Base-by-base conservation (phyloP, 1,139 yeast genomes). In the Arxiozyma slooffiae region DNA sequence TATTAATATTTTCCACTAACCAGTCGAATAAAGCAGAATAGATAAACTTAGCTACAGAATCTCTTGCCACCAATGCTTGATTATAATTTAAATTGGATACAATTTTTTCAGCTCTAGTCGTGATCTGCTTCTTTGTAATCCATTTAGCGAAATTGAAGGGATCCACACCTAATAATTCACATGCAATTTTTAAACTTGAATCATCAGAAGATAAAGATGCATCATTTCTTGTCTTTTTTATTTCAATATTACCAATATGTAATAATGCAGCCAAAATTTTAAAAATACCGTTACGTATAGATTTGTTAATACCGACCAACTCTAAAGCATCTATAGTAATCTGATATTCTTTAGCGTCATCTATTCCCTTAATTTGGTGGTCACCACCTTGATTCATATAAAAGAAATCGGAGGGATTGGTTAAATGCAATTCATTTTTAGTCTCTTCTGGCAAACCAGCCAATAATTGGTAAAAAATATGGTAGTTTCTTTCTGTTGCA, bases 1-100 rank as follows among this genome's bases (percentile, higher is more conserved):
- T 68, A 67, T 94, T 94, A 60, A 90, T 87, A 57, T 82, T 81
- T 51, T 77, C 81, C 34, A 92, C 98, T 57, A 94, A 78, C 99
- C 99, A 94, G 67, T 92, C 98, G 63, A 94, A 94, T 57, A 94
- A 72, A 7, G 96, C 88, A 3, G 97, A 82, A 71, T 94, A 94
- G 47, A 94, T 84, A 68, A 84, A 92, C 69, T 94, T 94, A 48
- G 98, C 87, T 54, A 94, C 95, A 16, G 98, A 94, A 71, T 94
- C 98, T 64, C 96, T 82, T 14, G 96, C 95, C 39, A 90, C 97
- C 38, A 81, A 62, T 9, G 98, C 96, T 67, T 92, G 96, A 60
- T 81, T 80, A 64, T 82, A 86, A 62, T 79, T 87, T 64, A 92
- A 76, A 65, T 85, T 89, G 46, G 95, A 84, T 49, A 85, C 81